Conservation (phyloP, 2,329 filamentous ascomycete species). For the Talaromyces rugulosus region DNA sequence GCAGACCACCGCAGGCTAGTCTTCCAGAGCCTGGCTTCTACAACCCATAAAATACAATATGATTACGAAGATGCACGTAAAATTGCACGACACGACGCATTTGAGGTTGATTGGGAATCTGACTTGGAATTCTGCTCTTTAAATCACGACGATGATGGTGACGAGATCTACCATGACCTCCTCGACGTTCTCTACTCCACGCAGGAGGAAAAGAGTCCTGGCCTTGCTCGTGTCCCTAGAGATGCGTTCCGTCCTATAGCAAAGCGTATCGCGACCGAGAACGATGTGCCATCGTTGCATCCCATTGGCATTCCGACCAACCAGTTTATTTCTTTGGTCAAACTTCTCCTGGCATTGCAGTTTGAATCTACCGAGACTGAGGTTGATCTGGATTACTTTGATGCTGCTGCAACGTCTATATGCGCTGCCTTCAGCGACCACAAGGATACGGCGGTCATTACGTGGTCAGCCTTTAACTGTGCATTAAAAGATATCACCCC, state of each 20-base stretch:
- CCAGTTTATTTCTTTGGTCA: neutral
- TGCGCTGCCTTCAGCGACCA: neutral
- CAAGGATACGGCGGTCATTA: neutral
- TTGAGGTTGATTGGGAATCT: neutral
- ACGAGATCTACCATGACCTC: slow-evolving; percentile 8
- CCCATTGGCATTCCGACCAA: neutral
- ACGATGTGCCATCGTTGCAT: neutral
- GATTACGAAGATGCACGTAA: neutral
- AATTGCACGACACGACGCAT: slow-evolving; percentile 1
- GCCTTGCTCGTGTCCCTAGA: neutral
- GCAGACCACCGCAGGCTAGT: slow-evolving; percentile 6
- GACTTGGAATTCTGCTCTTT: neutral
- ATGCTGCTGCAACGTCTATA: neutral
- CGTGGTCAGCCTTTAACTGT: slow-evolving; percentile 2
- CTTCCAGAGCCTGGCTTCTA: slow-evolving; percentile 8
- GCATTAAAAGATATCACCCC: neutral
- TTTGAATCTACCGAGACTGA: neutral
- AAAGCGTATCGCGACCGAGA: neutral
- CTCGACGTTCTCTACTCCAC: slow-evolving; percentile 4
- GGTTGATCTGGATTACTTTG: neutral
- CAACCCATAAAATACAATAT: neutral
- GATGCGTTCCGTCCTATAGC: neutral
- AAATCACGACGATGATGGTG: slow-evolving; percentile 5
- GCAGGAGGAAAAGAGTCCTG: neutral
- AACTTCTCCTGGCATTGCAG: neutral